Evolutionary conservation across 305 asterid species (phyloP), one percentile per base, ranked within the genome.

Genomic region (Vinca major): DNA sequence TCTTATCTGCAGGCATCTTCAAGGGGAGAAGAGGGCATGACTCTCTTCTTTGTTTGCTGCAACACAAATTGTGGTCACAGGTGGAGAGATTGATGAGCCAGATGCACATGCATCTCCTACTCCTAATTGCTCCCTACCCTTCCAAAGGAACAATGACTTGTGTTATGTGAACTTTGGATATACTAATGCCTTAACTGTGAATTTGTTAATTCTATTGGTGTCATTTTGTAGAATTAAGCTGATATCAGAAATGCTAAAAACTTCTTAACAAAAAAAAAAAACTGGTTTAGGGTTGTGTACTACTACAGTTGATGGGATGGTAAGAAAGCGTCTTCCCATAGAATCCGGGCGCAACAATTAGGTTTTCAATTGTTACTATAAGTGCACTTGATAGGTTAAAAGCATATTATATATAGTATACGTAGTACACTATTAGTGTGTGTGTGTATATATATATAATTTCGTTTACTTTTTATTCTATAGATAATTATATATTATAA

Each of bases 21-120:
- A 66, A 78, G 91, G 71, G 95, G 97, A 37, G 97, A 89, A 85
- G 96, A 91, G 83, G 97, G 95, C n/a, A 89, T 89, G 96, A 83
- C 96, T 0, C 77, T 91, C 74, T 87, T 89, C 85, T 91, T 91
- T 11, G 97, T 89, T 70, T 91, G 96, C 90, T 91, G 97, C 88
- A 91, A 87, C 75, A 87, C 97, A 1, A 87, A 80, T 65, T 91
- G 96, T 68, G 96, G 95, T 68, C 73, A 83, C 74, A 82, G 95
- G 43, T 91, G 97, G 97, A 91, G 97, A 79, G 97, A 91, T 65
- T 89, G 78, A 81, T 33, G 33, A 9, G 49, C 45, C 44, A 19
- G 62, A 47, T 33, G n/a, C 58, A 7, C 1, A 12, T n/a, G n/a
- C n/a, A n/a, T n/a, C n/a, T n/a, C n/a, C 19, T 4, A 49, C 39